Evolutionary conservation across 805 yeast species (phyloP).

Genomic region (Myxozyma melibiosi): DNA sequence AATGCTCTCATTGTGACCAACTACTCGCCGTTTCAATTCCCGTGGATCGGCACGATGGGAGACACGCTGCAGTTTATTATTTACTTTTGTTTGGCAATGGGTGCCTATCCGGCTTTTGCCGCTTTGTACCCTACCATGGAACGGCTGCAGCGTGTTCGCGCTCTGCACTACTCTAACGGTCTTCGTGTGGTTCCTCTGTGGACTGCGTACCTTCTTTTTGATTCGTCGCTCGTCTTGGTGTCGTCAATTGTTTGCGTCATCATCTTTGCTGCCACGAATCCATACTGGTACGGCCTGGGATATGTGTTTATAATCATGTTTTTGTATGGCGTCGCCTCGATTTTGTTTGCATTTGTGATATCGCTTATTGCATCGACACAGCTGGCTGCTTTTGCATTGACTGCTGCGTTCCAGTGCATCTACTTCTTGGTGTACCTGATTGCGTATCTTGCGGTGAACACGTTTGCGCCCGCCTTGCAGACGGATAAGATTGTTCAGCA

Average conservation of each 20-base stretch:
- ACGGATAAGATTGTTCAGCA: conserved; percentile 35
- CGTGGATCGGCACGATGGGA: conserved; percentile 41
- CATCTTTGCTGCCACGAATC: conserved; percentile 37
- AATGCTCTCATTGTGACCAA: conserved; percentile 37
- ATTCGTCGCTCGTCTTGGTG: conserved; percentile 35
- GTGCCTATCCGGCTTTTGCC: conserved; percentile 44
- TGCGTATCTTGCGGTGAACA: conserved; percentile 39
- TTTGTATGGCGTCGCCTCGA: conserved; percentile 41
- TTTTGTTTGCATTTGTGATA: conserved; percentile 38
- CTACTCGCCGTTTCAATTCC: conserved; percentile 42
- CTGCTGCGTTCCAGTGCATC: conserved; percentile 42
- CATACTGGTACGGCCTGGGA: conserved; percentile 39
- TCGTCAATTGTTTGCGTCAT: conserved; percentile 37
- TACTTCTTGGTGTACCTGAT: conserved; percentile 41
- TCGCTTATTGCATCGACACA: conserved; percentile 42
- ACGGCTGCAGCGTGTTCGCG: conserved; percentile 41
- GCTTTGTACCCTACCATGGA: conserved; percentile 44
- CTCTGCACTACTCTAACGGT: conserved; percentile 46
- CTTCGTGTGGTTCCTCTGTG: conserved; percentile 42
- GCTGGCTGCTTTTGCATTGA: conserved; percentile 45
- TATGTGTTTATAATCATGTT: conserved; percentile 41
- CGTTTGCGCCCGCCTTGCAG: conserved; percentile 39
- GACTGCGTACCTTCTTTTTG: conserved; percentile 41
- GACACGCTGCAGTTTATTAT: conserved; percentile 42
- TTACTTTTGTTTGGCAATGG: conserved; percentile 43